Base-by-base conservation (phyloP, 768 basidiomycete genomes). In the Hortiboletus flavorubellus region DNA sequence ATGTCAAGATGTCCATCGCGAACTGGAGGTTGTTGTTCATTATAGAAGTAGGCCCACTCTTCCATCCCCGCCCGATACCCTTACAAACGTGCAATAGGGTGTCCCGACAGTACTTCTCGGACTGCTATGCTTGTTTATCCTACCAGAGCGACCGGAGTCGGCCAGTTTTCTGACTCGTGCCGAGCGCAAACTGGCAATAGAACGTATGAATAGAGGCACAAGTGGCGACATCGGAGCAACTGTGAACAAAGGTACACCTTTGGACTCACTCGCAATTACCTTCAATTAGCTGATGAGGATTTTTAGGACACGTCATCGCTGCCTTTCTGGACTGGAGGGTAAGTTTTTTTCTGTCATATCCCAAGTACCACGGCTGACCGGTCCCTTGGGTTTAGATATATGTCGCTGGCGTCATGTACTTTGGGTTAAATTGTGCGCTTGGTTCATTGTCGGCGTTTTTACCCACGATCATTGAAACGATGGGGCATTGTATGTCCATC, bases 381-480 rank as follows among this genome's bases (percentile, higher is more conserved):
- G 21, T 21, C 21, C 21, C 37, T 16, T 33, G 1, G 3, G 18
- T 39, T 39, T 41, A 71, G 69, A 65, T 79, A n/a, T 80, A 81
- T 44, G 58, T 72, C 14, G 79, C 72, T n/a, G 79, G 79, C 1
- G 62, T 80, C 33, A 72, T 80, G 30, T 78, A 77, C 61, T 80
- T 81, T 54, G 80, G 75, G 15, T 68, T 76, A 8, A 78, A 79
- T 56, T 74, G 73, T 49, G 78, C 81, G 11, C 70, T 80, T 0
- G 76, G 78, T 16, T 80, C 81, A 8, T 71, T 78, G 8, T 76
- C 77, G 3, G 78, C 81, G 1, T 83, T 83, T 67, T 66, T 83
- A 21, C 81, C 81, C 2, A 82, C 80, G 0, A 81, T 83, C 60
- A 79, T 83, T 30, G 73, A 70, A 56, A 80, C 78, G 0, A 78